These are phyloP conservation scores for Mentha longifolia DNA, from an alignment of 257 asterid species.

Conservation along the genomic window DNA sequence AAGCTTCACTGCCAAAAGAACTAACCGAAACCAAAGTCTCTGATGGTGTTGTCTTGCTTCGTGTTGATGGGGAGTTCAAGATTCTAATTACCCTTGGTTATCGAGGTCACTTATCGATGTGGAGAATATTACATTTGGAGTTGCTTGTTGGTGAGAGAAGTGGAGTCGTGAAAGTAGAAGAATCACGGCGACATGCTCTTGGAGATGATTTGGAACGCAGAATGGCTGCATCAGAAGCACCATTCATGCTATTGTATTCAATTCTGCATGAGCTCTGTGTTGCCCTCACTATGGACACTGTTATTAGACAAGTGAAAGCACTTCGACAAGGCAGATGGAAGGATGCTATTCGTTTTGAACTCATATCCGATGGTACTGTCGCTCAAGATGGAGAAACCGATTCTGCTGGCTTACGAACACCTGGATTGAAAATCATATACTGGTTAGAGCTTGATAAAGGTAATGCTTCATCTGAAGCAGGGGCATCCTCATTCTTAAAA, in stretches of 20 bases:
- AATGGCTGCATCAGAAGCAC: constrained; percentile 92
- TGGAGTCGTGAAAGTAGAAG: constrained; percentile 88
- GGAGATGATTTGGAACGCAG: constrained; percentile 99
- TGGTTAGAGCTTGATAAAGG: constrained; percentile 91
- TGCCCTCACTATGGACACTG: constrained; percentile 97
- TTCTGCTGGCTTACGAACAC: constrained; percentile 74
- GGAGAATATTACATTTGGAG: constrained; percentile 98
- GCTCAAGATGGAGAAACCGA: constrained; percentile 92
- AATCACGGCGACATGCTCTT: constrained; percentile 85
- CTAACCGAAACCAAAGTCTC: constrained; percentile 69
- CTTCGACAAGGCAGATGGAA: constrained; percentile 97
- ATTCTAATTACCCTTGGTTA: constrained; percentile 97
- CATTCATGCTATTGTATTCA: constrained; percentile 74
- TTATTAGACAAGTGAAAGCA: constrained; percentile 87
- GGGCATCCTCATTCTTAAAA: constrained; percentile 73
- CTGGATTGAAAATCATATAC: constrained; percentile 90
- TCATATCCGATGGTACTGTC: constrained; percentile 79
- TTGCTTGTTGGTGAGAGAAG: constrained; percentile 91
- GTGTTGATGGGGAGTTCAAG: constrained; percentile 94
- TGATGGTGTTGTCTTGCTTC: constrained; percentile 87
- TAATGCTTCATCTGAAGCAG: constrained; percentile 64
- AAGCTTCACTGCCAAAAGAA: constrained; percentile 84
- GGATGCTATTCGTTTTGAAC: constrained; percentile 97
- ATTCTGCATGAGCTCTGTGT: constrained; percentile 93
- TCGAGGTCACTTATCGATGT: constrained; percentile 94